phyloP scores from a whole-genome alignment of 768 basidiomycete genomes.

The Suillus bovinus region DNA sequence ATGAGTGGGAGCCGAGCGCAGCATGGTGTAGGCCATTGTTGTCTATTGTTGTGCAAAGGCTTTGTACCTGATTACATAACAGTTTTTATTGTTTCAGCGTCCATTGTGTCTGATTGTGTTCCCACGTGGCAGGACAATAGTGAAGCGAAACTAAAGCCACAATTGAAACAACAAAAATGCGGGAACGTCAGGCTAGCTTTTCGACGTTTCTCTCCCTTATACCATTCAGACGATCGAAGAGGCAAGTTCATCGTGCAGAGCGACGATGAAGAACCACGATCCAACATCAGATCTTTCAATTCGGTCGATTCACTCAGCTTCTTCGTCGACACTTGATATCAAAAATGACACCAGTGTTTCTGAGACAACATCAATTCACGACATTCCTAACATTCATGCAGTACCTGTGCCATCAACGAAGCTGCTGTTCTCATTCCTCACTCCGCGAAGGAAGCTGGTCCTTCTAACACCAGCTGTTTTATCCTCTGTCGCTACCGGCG shows the following conservation, averaged over 20 bases:
- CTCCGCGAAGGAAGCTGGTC: conserved; percentile 51
- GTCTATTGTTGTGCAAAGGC: conserved; percentile 23
- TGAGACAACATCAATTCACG: conserved; percentile 16
- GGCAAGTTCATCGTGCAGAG: conserved; percentile 26
- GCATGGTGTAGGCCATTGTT: conserved; percentile 9
- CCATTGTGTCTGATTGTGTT: conserved; percentile 26
- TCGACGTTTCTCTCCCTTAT: conserved; percentile 17
- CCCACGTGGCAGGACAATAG: conserved; percentile 18
- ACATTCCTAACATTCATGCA: conserved; percentile 23
- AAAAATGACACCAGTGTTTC: conserved; percentile 14
- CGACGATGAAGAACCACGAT: conserved; percentile 34
- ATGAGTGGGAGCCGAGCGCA: not conserved
- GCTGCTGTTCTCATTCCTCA: conserved; percentile 67
- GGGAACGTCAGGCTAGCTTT: not conserved
- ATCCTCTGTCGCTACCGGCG: conserved; percentile 63
- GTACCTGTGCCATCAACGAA: conserved; percentile 53
- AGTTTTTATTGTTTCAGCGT: conserved; percentile 13
- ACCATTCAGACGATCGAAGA: conserved; percentile 8
- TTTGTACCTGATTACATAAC: conserved; percentile 17
- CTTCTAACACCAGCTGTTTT: conserved; percentile 65
- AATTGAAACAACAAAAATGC: conserved; percentile 27
- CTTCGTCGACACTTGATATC: conserved; percentile 24
- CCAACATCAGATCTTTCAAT: conserved; percentile 22
- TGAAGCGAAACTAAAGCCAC: conserved; percentile 20
- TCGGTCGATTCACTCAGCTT: conserved; percentile 15